Evolutionary conservation across 306 rosid genomes (phyloP), one percentile per base, ranked within the genome.

Genomic region (Dalbergia oliveri): DNA sequence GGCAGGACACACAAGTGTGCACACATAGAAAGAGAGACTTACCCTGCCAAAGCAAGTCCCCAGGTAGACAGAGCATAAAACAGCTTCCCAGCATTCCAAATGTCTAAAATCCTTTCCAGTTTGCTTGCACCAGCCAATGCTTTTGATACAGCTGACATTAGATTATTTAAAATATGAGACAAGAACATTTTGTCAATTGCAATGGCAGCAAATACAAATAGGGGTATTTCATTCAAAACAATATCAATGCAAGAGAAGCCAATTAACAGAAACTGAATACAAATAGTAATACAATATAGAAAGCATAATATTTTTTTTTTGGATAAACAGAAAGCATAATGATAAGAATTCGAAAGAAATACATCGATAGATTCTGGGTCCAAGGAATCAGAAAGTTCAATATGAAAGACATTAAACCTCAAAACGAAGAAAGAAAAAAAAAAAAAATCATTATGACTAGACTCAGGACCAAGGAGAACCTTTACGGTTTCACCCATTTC

Each of bases 41-140:
- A 95, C 98, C 98, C 98, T 0, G 90, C 85, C 77, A 95, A 88
- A 80, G 99, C 92, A 84, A 95, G 97, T 79, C 99, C 99, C 99
- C 99, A 95, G 41, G 98, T 91, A 85, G 97, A 86, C 33, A 95
- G 81, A 47, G 96, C 49, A 84, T 93, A 95, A 69, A 95, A 91
- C 85, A 93, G 51, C 80, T 70, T 88, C 58, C 99, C 98, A 31
- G 99, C 98, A 80, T 88, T 81, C 98, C 99, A 93, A 70, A 95
- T 88, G 75, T 82, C 87, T 23, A 93, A 57, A 66, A 88, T 49
- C 84, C 79, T 90, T 81, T 85, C 96, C 83, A 93, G 69, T 85
- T 90, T 95, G 88, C 89, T 87, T 54, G 90, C 85, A 71, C 93
- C 88, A 44, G 21, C 77, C 83, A 90, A 79, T n/a, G 94, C 94